A percentile compares a stretch with the other conserved stretches of the same genome.
Evolutionary conservation across 192 early-diverging fungal genomes (phyloP).

Genomic region (Mortierella hygrophila): DNA sequence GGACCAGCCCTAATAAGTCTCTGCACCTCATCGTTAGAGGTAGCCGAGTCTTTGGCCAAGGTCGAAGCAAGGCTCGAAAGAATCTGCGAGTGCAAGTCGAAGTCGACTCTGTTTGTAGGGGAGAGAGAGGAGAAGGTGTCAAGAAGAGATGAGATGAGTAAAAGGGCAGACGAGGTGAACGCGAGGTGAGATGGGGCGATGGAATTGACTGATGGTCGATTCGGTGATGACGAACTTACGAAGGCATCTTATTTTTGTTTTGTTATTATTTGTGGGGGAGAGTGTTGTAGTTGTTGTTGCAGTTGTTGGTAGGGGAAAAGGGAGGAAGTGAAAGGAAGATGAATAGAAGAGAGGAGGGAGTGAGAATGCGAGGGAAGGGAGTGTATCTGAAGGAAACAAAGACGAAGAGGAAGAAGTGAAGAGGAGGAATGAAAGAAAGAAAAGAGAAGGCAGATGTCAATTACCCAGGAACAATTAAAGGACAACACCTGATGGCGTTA

Average conservation of each 20-base stretch:
- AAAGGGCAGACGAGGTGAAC: background rate
- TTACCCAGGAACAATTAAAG: background rate
- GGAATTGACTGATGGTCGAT: background rate
- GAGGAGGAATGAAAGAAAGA: background rate
- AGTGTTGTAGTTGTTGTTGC: background rate
- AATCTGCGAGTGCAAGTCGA: constrained; percentile 67
- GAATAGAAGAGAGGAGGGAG: background rate
- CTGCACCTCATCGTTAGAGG: constrained; percentile 58
- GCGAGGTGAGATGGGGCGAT: background rate
- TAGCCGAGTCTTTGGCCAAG: constrained; percentile 59
- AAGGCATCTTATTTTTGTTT: constrained; percentile 3
- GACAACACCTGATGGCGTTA: background rate
- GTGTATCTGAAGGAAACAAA: background rate
- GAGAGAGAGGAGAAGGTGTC: background rate
- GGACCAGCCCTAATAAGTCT: constrained; percentile 60
- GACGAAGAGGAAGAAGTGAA: background rate
- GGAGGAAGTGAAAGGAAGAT: background rate
- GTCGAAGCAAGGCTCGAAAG: constrained; percentile 63
- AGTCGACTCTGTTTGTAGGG: constrained; percentile 49
- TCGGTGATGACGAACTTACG: background rate
- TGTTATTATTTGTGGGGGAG: background rate
- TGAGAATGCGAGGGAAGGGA: background rate
- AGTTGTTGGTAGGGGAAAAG: background rate
- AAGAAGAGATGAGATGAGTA: background rate
- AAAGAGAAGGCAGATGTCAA: background rate